These are phyloP conservation scores for Saccharomyces pastorianus DNA, from an alignment of 1,139 yeast genomes.

Conservation along the genomic window DNA sequence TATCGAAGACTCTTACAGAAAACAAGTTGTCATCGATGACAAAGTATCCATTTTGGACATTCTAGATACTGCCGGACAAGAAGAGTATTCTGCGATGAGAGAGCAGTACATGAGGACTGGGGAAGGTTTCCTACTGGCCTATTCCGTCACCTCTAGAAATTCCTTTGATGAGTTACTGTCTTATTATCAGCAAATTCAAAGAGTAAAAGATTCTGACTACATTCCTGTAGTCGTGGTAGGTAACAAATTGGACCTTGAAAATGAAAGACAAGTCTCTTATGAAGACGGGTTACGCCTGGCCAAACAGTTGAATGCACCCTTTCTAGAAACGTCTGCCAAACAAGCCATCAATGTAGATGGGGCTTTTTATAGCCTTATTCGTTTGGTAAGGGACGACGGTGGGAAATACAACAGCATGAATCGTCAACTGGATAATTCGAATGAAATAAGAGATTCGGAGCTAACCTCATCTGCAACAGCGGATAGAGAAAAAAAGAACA, in stretches of 20 bases:
- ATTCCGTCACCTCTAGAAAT: slow-evolving; percentile 68
- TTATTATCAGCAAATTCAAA: slow-evolving; percentile 70
- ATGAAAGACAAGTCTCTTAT: slow-evolving; percentile 68
- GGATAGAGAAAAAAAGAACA: background rate
- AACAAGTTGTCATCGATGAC: slow-evolving; percentile 68
- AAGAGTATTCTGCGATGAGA: slow-evolving; percentile 89
- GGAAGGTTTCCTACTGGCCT: slow-evolving; percentile 80
- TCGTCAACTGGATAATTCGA: background rate
- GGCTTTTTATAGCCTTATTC: slow-evolving; percentile 67
- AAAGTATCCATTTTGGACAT: slow-evolving; percentile 72
- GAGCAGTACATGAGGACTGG: slow-evolving; percentile 89
- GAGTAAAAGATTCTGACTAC: slow-evolving; percentile 69
- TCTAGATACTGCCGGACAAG: slow-evolving; percentile 95
- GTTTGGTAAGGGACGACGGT: slow-evolving; percentile 44
- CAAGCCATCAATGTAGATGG: slow-evolving; percentile 87
- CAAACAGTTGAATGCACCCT: slow-evolving; percentile 60
- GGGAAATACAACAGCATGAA: slow-evolving; percentile 16
- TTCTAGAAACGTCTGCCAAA: slow-evolving; percentile 87
- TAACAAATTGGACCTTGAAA: slow-evolving; percentile 67
- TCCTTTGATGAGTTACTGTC: slow-evolving; percentile 69
- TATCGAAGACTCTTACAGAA: slow-evolving; percentile 79
- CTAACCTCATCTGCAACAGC: background rate
- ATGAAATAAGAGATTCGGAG: background rate
- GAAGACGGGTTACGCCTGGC: slow-evolving; percentile 78
- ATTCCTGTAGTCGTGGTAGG: slow-evolving; percentile 71